Percentiles rank a stretch among this genome's conserved stretches.
phyloP scores from a whole-genome alignment of 2,329 filamentous ascomycete genomes.

The Incumbomyces delicatus region DNA sequence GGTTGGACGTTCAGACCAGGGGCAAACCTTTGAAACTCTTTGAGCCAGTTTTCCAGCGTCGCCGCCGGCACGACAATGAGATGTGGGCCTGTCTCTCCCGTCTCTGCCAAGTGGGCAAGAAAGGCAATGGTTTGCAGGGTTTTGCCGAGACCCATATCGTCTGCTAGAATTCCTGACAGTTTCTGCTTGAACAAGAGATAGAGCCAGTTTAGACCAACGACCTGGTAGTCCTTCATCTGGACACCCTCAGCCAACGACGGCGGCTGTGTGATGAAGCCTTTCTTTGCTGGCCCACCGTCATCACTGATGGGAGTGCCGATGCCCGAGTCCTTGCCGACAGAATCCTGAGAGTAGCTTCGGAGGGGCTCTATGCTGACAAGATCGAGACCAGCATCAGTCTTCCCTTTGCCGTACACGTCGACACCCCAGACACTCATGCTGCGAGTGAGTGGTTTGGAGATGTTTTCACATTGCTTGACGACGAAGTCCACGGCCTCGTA shows the following conservation, averaged over 20 bases:
- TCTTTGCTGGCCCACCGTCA: constrained; percentile 28
- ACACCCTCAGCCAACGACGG: constrained; percentile 64
- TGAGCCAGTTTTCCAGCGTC: constrained; percentile 90
- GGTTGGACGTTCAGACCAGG: constrained; percentile 61
- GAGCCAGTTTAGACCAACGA: constrained; percentile 93
- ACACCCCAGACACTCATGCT: constrained; percentile 61
- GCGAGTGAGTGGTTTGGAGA: constrained; percentile 57
- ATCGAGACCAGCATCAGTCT: constrained; percentile 39
- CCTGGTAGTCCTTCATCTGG: constrained; percentile 81
- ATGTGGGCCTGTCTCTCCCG: constrained; percentile 59
- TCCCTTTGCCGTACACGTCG: constrained; percentile 46
- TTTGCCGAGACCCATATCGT: constrained; percentile 94
- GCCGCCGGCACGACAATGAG: constrained; percentile 86
- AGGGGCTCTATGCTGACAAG: constrained; percentile 53
- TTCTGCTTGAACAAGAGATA: constrained; percentile 68
- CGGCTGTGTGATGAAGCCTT: constrained; percentile 56
- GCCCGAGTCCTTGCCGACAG: constrained; percentile 48
- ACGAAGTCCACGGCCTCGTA: constrained; percentile 77
- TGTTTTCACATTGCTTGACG: constrained; percentile 62
- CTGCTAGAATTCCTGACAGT: constrained; percentile 82
- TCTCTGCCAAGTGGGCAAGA: constrained; percentile 69
- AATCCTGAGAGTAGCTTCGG: constrained; percentile 31
- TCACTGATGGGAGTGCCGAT: constrained; percentile 52
- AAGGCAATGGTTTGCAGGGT: constrained; percentile 95
- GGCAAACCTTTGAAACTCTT: constrained; percentile 81